Conservation (phyloP, 306 rosid species). For the cucumber (Cucumis sativus) region DNA sequence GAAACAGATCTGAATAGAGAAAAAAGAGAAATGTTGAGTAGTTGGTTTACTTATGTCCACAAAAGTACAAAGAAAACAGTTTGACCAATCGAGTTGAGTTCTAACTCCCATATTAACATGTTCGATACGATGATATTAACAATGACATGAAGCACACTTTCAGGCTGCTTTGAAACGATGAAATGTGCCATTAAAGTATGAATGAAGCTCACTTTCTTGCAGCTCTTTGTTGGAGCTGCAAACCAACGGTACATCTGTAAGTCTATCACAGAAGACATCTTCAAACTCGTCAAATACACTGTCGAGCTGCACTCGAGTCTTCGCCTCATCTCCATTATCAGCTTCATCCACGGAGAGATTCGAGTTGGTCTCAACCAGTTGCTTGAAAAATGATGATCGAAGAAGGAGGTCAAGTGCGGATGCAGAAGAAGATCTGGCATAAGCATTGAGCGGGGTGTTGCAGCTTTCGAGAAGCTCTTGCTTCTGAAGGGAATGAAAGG, state of each 20-base stretch:
- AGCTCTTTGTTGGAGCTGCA: constrained; percentile 28
- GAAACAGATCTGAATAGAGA: background rate
- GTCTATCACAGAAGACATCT: constrained; percentile 34
- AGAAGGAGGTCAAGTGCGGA: constrained; percentile 58
- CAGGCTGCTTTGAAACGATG: constrained; percentile 6
- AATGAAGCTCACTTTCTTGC: constrained; percentile 40
- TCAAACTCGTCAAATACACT: constrained; percentile 31
- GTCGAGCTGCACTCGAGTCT: constrained; percentile 19
- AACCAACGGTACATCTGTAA: constrained; percentile 29
- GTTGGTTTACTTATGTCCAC: background rate
- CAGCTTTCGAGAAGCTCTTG: constrained; percentile 24
- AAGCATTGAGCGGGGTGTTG: background rate
- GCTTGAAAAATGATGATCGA: constrained; percentile 50
- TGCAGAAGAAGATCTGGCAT: constrained; percentile 40
- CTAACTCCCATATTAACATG: background rate
- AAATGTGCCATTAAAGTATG: constrained; percentile 14
- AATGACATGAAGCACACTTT: background rate
- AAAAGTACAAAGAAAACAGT: background rate
- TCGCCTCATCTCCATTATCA: constrained; percentile 34
- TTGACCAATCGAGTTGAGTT: background rate
- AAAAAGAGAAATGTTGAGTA: background rate
- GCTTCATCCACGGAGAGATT: constrained; percentile 31
- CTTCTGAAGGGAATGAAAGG: constrained; percentile 17
- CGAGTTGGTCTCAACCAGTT: constrained; percentile 51
- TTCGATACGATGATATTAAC: background rate